Percentiles rank a stretch among this genome's conserved stretches.
These are phyloP conservation scores for Silene vulgaris DNA, from an alignment of 179 eudicot species.

Conservation along the genomic window DNA sequence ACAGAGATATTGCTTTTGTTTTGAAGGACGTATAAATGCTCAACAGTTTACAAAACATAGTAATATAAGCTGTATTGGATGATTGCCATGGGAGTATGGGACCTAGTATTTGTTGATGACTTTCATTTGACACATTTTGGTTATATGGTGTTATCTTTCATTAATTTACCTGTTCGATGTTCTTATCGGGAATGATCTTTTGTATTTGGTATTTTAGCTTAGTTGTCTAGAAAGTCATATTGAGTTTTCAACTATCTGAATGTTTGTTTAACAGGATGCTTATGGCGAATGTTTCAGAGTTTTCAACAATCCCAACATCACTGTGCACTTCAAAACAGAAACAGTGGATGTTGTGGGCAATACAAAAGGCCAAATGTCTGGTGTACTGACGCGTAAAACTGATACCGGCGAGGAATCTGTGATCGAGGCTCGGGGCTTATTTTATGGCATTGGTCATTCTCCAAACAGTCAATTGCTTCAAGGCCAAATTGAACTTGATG, in stretches of 20 bases:
- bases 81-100: neutral
- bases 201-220: constrained; percentile 20
- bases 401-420: constrained; percentile 78
- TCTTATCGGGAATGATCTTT: constrained; percentile 7
- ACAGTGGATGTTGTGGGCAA: constrained; percentile 86
- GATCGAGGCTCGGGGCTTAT: constrained; percentile 76
- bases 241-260: constrained; percentile 84
- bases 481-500: constrained; percentile 83
- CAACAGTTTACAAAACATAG: neutral
- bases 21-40: neutral
- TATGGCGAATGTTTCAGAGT: constrained; percentile 99
- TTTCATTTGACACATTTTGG: neutral
- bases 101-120: neutral
- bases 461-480: constrained; percentile 88
- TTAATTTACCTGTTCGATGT: neutral
- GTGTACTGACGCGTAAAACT: constrained; percentile 55
- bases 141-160: constrained; percentile 5
- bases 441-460: constrained; percentile 96
- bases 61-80: neutral
- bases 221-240: constrained; percentile 27
- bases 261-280: constrained; percentile 99
- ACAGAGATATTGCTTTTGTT: neutral
- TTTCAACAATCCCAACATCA: constrained; percentile 90
- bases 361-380: constrained; percentile 89
- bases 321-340: constrained; percentile 97